A percentile compares a stretch with the other conserved stretches of the same genome.
phyloP scores from a whole-genome alignment of 805 yeast species.

The Hanseniaspora thailandica region DNA sequence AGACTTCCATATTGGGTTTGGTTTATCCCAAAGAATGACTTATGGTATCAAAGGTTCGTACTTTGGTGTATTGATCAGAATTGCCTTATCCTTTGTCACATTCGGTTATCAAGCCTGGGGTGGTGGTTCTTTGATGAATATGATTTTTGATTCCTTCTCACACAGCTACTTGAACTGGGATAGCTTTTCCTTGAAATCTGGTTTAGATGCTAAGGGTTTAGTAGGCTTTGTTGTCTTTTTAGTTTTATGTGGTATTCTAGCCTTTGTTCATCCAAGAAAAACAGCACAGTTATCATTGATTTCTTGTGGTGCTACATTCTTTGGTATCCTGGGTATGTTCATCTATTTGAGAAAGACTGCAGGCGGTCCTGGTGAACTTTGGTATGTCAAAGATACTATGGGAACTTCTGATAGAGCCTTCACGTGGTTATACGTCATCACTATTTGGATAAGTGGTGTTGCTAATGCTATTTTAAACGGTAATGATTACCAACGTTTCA shows the following conservation, averaged over 20 bases:
- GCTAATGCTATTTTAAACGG: constrained; percentile 33
- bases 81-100: constrained; percentile 31
- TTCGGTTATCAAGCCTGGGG: constrained; percentile 32
- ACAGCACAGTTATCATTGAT: constrained; percentile 23
- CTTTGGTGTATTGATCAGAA: constrained; percentile 30
- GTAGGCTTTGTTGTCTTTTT: constrained; percentile 34
- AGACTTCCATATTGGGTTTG: constrained; percentile 31
- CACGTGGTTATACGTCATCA: constrained; percentile 31
- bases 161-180: constrained; percentile 22
- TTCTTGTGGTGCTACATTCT: constrained; percentile 23
- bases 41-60: constrained; percentile 31
- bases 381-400: constrained; percentile 21
- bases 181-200: constrained; percentile 24
- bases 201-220: constrained; percentile 32
- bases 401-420: constrained; percentile 23
- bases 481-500: constrained; percentile 34
- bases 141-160: constrained; percentile 24
- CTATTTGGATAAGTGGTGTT: constrained; percentile 33
- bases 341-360: constrained; percentile 25
- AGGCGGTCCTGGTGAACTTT: constrained; percentile 30
- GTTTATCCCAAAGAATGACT: constrained; percentile 30
- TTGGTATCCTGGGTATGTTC: constrained; percentile 27
- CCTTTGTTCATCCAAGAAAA: constrained; percentile 27
- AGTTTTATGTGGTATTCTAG: constrained; percentile 24
- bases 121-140: constrained; percentile 30